Evolutionary conservation across 2,329 filamentous ascomycete species (phyloP).

Genomic region (Pezicula neosporulosa): DNA sequence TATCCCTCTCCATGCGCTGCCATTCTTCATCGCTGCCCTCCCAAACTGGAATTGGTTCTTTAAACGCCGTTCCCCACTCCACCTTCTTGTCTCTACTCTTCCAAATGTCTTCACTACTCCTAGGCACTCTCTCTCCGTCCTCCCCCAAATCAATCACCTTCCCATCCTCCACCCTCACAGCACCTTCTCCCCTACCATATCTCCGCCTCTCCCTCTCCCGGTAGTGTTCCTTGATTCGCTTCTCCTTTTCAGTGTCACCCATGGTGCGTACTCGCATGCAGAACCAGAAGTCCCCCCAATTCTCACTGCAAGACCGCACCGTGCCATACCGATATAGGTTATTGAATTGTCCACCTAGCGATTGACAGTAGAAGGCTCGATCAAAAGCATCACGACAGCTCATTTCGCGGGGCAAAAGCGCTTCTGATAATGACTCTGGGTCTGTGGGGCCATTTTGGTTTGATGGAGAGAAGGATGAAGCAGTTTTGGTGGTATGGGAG

Average conservation of each 20-base stretch:
- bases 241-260: slow-evolving; percentile 54
- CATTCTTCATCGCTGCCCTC: slow-evolving; percentile 39
- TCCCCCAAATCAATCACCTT: neutral
- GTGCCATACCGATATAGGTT: slow-evolving; percentile 84
- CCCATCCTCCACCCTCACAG: slow-evolving; percentile 40
- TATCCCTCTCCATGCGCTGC: slow-evolving; percentile 24
- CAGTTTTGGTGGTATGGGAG: slow-evolving; percentile 2
- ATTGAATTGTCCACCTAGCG: slow-evolving; percentile 85
- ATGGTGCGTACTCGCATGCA: slow-evolving; percentile 83
- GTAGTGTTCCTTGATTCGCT: slow-evolving; percentile 31
- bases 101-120: slow-evolving; percentile 90
- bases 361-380: slow-evolving; percentile 90
- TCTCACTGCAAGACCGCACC: slow-evolving; percentile 73
- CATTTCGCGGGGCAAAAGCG: slow-evolving; percentile 76
- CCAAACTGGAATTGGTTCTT: slow-evolving; percentile 34
- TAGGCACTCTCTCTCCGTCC: neutral
- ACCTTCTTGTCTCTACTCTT: slow-evolving; percentile 64
- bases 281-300: slow-evolving; percentile 96
- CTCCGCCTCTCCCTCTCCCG: slow-evolving; percentile 51
- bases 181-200: slow-evolving; percentile 55
- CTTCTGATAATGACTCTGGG: slow-evolving; percentile 52
- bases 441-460: slow-evolving; percentile 5
- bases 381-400: slow-evolving; percentile 91
- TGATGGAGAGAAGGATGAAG: slow-evolving; percentile 7
- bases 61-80: slow-evolving; percentile 32